These are phyloP conservation scores for Candida yuanshanica DNA, from an alignment of 805 yeast genomes.

Conservation along the genomic window DNA sequence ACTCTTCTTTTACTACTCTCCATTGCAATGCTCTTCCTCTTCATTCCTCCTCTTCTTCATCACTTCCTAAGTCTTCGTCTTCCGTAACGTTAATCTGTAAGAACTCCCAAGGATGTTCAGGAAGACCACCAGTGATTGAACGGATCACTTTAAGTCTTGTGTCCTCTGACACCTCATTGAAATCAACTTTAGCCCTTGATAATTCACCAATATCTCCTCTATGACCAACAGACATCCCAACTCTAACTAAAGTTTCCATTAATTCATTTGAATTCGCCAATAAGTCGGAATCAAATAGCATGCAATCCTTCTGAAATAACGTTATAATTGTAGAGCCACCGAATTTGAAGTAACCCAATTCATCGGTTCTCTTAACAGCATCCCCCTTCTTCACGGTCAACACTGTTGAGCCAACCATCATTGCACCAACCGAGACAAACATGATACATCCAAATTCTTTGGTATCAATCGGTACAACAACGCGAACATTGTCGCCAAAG, in stretches of 20 bases:
- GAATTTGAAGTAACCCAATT: constrained; percentile 89
- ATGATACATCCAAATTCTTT: constrained; percentile 72
- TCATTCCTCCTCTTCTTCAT: constrained; percentile 4
- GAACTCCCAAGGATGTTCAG: constrained; percentile 22
- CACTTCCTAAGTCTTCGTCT: constrained; percentile 5
- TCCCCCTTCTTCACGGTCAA: constrained; percentile 62
- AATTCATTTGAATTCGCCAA: constrained; percentile 58
- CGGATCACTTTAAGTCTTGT: constrained; percentile 46
- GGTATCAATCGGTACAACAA: constrained; percentile 70
- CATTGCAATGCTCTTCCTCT: too few relatives aligned
- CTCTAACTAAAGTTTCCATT: constrained; percentile 78
- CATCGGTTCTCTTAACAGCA: constrained; percentile 61
- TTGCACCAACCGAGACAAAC: constrained; percentile 87
- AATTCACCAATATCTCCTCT: constrained; percentile 42
- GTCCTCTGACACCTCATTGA: constrained; percentile 41
- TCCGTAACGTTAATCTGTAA: constrained; percentile 20
- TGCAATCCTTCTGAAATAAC: constrained; percentile 45
- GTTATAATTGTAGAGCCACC: constrained; percentile 88
- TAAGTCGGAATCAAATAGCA: constrained; percentile 71
- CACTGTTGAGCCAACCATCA: constrained; percentile 95
- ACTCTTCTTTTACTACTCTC: neutral
- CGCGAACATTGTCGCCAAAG: constrained; percentile 85
- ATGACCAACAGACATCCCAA: constrained; percentile 93
- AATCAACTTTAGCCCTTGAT: constrained; percentile 40
- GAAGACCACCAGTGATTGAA: constrained; percentile 51